Percentiles rank a stretch among this genome's conserved stretches.
These are phyloP conservation scores for Fusarium miscanthi DNA, from an alignment of 2,329 filamentous ascomycete species.

Conservation along the genomic window DNA sequence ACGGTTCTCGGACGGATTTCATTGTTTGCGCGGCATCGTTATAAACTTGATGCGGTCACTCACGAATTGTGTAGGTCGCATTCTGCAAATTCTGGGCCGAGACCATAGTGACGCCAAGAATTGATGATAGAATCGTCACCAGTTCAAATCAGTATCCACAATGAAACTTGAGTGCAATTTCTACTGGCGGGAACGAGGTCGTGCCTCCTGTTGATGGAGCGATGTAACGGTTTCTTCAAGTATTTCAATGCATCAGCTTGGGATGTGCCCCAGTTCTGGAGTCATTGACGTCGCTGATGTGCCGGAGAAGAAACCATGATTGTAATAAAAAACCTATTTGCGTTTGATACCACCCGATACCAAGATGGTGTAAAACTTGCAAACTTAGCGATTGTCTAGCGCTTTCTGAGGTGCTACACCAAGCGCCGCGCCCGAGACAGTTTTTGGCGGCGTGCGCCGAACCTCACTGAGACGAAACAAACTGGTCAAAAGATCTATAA, in stretches of 20 bases:
- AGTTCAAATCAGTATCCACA: not conserved
- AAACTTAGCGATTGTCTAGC: not conserved
- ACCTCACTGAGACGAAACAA: not conserved
- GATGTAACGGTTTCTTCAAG: not conserved
- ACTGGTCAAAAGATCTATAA: not conserved
- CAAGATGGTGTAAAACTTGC: fast-evolving
- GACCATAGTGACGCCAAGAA: conserved; percentile 11
- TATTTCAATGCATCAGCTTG: not conserved
- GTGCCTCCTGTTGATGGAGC: not conserved
- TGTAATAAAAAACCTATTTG: fast-evolving
- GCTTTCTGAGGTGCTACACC: not conserved
- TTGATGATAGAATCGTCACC: not conserved
- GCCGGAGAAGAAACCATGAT: not conserved
- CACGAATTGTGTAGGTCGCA: not conserved
- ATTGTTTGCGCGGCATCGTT: not conserved
- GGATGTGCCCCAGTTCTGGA: not conserved
- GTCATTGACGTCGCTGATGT: conserved; percentile 3
- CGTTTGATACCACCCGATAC: fast-evolving
- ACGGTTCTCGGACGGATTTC: fast-evolving
- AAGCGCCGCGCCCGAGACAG: not conserved
- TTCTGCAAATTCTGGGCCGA: not conserved
- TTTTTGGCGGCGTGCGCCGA: not conserved
- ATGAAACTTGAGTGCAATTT: not conserved
- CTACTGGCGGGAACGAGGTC: not conserved
- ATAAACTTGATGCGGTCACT: not conserved